These are phyloP conservation scores for Taxillus chinensis DNA, from an alignment of 164 flowering plant species.

Conservation along the genomic window DNA sequence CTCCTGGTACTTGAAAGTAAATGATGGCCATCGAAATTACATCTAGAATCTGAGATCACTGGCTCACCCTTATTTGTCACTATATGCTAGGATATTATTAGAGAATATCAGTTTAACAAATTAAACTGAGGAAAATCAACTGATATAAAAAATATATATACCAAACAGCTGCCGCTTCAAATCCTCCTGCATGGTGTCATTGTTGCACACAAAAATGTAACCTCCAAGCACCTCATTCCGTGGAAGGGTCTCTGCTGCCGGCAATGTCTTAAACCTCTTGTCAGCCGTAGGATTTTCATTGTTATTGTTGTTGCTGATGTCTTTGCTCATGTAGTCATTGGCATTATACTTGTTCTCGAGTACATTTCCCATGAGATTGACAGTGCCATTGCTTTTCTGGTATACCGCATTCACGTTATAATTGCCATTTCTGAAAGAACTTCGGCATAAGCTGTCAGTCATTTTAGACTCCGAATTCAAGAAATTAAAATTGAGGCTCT, in stretches of 20 bases:
- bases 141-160: constrained; percentile 15
- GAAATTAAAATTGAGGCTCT: constrained; percentile 54
- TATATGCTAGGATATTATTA: no score
- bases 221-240: constrained; percentile 92
- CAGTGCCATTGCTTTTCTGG: constrained; percentile 31
- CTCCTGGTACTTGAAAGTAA: no score
- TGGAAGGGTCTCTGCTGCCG: constrained; percentile 86
- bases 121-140: no score
- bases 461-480: constrained; percentile 54
- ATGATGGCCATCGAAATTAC: no score
- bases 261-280: constrained; percentile 93
- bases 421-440: constrained; percentile 31
- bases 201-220: constrained; percentile 97
- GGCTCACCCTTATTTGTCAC: no score
- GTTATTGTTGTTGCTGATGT: constrained; percentile 25
- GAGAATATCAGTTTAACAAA: no score
- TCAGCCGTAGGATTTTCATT: constrained; percentile 38
- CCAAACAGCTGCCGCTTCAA: constrained; percentile 90
- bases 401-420: constrained; percentile 51
- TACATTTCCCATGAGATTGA: constrained; percentile 25
- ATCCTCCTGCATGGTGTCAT: constrained; percentile 94
- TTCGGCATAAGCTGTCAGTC: constrained; percentile 33
- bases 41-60: no score
- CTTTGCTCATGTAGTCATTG: constrained; percentile 37
- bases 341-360: constrained; percentile 35